Base-by-base conservation (phyloP, 2,329 filamentous ascomycete genomes). In the Fusarium sp. region DNA sequence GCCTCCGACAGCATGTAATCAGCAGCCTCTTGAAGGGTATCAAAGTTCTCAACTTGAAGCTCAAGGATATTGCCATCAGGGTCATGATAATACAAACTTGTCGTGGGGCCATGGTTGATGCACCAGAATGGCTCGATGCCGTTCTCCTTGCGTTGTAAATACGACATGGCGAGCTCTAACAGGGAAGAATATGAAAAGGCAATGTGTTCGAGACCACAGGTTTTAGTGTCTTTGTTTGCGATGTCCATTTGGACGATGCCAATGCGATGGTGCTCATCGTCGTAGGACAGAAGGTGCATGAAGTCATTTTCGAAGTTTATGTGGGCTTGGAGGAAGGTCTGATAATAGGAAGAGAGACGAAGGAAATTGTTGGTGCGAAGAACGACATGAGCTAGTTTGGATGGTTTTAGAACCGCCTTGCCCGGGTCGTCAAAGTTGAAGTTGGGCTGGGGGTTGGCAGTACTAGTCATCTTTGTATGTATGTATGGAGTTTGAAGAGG, bases 31-130 rank as follows among this genome's bases (percentile, higher is more conserved):
- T 52, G 39, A 17, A 52, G 6, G 2, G 39, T 44, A 9, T 52
- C 49, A 13, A 52, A 52, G 5, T 52, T 52, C 39, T 52, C 49
- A 35, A 52, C 49, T 11, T 52, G 49, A 19, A 52, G 20, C 28
- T 52, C 49, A 15, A 52, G 11, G 0, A 17, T 35, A 7, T 35
- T 52, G 1, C 28, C 39, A 35, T 52, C 49, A 7, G 49, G 49
- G 26, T 52, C 49, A 15, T 44, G 49, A 13, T 52, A 52, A 5
- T 52, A 52, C 11, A 44, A 0, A 26, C 49, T 52, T 3, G 39
- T 52, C 2, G 49, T 52, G 0, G 49, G 49, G 1, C 49, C 49
- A 6, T 52, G 49, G 2, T 52, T 44, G 3, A 52, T 52, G 20
- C 49, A 52, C 49, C 39, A 52, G 8, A 52, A 52, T 1, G 49